Evolutionary conservation across 2,329 filamentous ascomycete species (phyloP).

Genomic region (Rhytidhysteron rufulum): DNA sequence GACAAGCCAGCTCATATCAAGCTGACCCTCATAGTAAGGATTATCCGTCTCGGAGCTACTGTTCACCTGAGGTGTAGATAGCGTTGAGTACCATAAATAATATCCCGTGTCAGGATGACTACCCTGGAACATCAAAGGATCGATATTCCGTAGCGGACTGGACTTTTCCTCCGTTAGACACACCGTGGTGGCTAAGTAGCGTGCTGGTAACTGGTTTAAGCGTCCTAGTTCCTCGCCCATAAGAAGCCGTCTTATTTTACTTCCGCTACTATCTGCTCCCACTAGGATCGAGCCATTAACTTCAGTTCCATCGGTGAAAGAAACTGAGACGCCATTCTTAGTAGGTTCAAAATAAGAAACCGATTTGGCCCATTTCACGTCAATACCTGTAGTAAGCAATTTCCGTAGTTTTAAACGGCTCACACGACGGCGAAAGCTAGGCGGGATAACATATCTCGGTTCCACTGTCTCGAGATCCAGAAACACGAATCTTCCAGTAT

Average conservation of each 20-base stretch:
- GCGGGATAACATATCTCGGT: constrained; percentile 38
- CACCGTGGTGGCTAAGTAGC: constrained; percentile 36
- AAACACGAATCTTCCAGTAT: constrained; percentile 42
- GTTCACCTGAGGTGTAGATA: constrained; percentile 40
- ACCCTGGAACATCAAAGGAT: constrained; percentile 17
- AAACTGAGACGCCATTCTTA: neutral
- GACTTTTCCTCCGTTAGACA: constrained; percentile 33
- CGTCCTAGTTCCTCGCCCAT: constrained; percentile 16
- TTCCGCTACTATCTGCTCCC: constrained; percentile 41
- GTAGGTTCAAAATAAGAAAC: constrained; percentile 6
- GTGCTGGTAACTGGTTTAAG: constrained; percentile 35
- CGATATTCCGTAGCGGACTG: constrained; percentile 11
- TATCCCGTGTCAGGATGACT: constrained; percentile 10
- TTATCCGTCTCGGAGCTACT: constrained; percentile 24
- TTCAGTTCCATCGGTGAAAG: constrained; percentile 8
- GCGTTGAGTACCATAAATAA: constrained; percentile 25
- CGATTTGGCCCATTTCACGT: constrained; percentile 6
- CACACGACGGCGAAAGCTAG: constrained; percentile 34
- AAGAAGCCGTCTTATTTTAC: constrained; percentile 34
- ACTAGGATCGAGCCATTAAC: constrained; percentile 20
- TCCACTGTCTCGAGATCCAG: constrained; percentile 39
- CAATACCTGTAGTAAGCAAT: constrained; percentile 5
- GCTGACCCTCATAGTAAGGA: constrained; percentile 41
- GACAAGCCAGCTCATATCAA: constrained; percentile 45
- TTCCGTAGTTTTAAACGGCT: constrained; percentile 6